These are phyloP conservation scores for Ceratobasidium sp. DNA, from an alignment of 1,284 basidiomycete species.

Conservation along the genomic window DNA sequence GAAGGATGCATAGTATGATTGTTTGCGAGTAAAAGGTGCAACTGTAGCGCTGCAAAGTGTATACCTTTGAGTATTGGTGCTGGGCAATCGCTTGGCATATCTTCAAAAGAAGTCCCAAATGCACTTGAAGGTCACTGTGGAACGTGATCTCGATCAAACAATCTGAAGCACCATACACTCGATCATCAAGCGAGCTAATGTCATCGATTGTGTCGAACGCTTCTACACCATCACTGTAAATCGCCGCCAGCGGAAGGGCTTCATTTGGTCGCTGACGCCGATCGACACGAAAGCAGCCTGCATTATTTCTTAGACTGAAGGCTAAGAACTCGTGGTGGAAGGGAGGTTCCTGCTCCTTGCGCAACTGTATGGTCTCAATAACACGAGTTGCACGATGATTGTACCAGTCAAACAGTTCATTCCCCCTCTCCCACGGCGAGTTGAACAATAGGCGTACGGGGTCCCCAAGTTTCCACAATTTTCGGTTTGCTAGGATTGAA, in stretches of 20 bases:
- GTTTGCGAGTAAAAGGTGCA: slow-evolving; percentile 1
- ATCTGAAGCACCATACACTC: not conserved
- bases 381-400: not conserved
- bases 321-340: not conserved
- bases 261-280: not conserved
- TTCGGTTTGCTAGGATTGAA: not conserved
- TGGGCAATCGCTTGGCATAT: not conserved
- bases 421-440: not conserved
- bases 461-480: not conserved
- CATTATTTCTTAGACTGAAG: not conserved
- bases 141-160: not conserved
- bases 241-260: not conserved
- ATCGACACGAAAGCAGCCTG: not conserved
- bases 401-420: not conserved
- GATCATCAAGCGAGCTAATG: not conserved
- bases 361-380: not conserved
- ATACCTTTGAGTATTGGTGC: not conserved
- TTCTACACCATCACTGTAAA: not conserved
- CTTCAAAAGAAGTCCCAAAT: not conserved
- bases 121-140: not conserved
- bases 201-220: not conserved
- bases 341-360: not conserved
- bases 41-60: slow-evolving; percentile 12
- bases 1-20: not conserved
- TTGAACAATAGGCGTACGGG: not conserved